Conservation (phyloP, 139 green algal species). For the Medakamo hakoo region DNA sequence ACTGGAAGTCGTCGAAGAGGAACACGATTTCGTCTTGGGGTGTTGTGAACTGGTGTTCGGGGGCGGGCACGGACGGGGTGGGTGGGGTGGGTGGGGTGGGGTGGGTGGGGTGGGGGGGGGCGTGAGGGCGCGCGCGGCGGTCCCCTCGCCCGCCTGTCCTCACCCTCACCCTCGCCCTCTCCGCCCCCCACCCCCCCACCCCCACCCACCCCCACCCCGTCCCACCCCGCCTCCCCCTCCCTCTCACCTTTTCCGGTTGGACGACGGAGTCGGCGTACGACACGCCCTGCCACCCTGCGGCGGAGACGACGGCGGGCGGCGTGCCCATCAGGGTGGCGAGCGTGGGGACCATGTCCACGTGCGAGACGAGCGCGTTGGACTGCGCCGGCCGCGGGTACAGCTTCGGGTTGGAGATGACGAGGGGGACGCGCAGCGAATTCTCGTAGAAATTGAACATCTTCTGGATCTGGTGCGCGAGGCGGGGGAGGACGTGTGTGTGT, state of each 20-base stretch:
- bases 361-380: conserved; percentile 5
- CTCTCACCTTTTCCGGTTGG: background rate
- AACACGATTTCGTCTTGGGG: conserved; percentile 8
- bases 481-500: background rate
- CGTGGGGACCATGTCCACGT: conserved; percentile 12
- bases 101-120: no score
- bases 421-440: conserved; percentile 1
- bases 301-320: background rate
- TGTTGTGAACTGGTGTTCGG: no score
- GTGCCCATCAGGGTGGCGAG: conserved; percentile 3
- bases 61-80: no score
- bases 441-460: conserved; percentile 16
- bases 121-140: no score
- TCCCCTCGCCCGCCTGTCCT: no score
- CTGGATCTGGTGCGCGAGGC: background rate
- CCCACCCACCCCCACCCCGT: no score
- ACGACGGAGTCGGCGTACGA: conserved; percentile 4
- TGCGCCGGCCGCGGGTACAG: conserved; percentile 3
- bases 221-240: no score
- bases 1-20: conserved; percentile 7
- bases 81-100: no score
- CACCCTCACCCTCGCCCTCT: no score
- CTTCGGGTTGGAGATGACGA: conserved; percentile 11
- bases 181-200: no score
- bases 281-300: background rate